These are phyloP conservation scores for Candida xyloterini DNA, from an alignment of 805 yeast genomes.

Conservation along the genomic window DNA sequence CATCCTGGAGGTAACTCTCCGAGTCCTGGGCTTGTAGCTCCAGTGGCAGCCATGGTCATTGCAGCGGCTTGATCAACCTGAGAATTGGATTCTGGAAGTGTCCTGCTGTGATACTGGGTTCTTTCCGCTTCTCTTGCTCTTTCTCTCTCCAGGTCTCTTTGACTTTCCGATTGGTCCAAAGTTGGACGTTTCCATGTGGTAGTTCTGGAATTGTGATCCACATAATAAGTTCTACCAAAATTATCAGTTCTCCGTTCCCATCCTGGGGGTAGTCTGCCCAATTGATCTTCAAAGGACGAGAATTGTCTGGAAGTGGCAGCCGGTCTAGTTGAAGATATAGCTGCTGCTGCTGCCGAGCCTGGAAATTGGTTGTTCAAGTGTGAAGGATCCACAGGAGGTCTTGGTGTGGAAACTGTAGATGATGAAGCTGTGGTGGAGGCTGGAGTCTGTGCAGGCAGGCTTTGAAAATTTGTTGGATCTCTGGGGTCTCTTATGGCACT, in stretches of 20 bases:
- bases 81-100: slow-evolving; percentile 76
- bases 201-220: slow-evolving; percentile 95
- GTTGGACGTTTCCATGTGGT: slow-evolving; percentile 99
- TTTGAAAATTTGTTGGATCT: slow-evolving; percentile 30
- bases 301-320: slow-evolving; percentile 50
- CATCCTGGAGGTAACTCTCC: slow-evolving; percentile 98
- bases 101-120: slow-evolving; percentile 85
- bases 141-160: slow-evolving; percentile 56
- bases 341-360: slow-evolving; percentile 28
- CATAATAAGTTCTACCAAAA: slow-evolving; percentile 95
- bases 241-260: slow-evolving; percentile 99
- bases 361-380: slow-evolving; percentile 24
- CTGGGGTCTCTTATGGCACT: slow-evolving; percentile 24
- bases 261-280: slow-evolving; percentile 95
- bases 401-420: slow-evolving; percentile 12
- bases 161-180: slow-evolving; percentile 72
- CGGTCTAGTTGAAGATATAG: slow-evolving; percentile 27
- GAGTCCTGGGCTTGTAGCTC: slow-evolving; percentile 91
- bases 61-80: slow-evolving; percentile 42
- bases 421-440: slow-evolving; percentile 8
- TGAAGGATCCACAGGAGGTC: slow-evolving; percentile 13
- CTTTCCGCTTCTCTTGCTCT: slow-evolving; percentile 82
- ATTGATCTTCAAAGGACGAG: slow-evolving; percentile 95
- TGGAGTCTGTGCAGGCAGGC: slow-evolving; percentile 4
- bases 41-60: slow-evolving; percentile 61